These are phyloP conservation scores for Paramarasmius palmivorus DNA, from an alignment of 1,284 basidiomycete genomes.

Conservation along the genomic window DNA sequence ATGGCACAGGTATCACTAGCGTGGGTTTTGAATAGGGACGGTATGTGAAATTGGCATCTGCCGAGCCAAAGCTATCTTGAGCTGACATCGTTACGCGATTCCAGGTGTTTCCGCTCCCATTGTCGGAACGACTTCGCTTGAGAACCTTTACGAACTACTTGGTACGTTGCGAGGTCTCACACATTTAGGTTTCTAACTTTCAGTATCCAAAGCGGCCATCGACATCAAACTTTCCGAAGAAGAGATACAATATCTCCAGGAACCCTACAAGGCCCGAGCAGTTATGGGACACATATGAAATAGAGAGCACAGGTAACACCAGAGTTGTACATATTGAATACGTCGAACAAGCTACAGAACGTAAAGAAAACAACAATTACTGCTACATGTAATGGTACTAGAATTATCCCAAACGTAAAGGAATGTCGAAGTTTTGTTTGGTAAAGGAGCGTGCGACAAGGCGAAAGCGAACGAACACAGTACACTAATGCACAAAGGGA, in stretches of 20 bases:
- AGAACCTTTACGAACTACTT: conserved; percentile 16
- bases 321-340: too few species aligned
- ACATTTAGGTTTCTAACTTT: not conserved
- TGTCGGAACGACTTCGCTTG: conserved; percentile 19
- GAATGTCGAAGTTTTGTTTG: too few species aligned
- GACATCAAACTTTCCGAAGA: conserved; percentile 25
- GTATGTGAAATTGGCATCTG: not conserved
- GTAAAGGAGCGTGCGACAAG: too few species aligned
- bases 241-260: conserved; percentile 11
- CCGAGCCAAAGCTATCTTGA: not conserved
- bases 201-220: conserved; percentile 3
- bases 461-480: too few species aligned
- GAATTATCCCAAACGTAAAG: too few species aligned
- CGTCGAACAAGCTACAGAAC: too few species aligned
- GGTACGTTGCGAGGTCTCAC: conserved; percentile 4
- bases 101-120: conserved; percentile 19
- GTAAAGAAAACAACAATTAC: too few species aligned
- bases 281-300: too few species aligned
- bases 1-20: conserved; percentile 16
- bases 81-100: not conserved
- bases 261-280: conserved; percentile 8
- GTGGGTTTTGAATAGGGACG: conserved; percentile 7
- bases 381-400: too few species aligned
- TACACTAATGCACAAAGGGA: too few species aligned
- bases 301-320: too few species aligned